phyloP scores from a whole-genome alignment of 768 basidiomycete species.

The Cystobasidium ongulense region DNA sequence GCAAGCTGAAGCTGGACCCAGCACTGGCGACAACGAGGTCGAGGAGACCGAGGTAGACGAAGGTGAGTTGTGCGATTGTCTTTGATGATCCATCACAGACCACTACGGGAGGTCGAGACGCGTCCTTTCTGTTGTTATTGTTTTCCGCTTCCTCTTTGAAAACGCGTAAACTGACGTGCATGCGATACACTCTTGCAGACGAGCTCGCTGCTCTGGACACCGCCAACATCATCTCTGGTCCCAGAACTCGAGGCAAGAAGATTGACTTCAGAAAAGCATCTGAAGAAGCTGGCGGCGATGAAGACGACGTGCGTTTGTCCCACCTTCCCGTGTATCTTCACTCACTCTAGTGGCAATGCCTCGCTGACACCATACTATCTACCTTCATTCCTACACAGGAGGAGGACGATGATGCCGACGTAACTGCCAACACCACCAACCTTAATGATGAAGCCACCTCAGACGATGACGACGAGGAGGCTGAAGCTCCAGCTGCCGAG shows the following conservation, averaged over 20 bases:
- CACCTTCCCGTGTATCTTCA: background rate
- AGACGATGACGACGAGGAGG: constrained; percentile 26
- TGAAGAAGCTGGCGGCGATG: constrained; percentile 24
- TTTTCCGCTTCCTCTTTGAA: background rate
- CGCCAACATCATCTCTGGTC: constrained; percentile 23
- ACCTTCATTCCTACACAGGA: background rate
- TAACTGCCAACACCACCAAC: constrained; percentile 23
- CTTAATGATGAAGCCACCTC: constrained; percentile 22
- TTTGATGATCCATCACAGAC: background rate
- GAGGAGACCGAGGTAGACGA: constrained; percentile 28
- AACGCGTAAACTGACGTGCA: constrained; percentile 17
- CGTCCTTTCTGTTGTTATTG: background rate
- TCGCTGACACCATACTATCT: too few species aligned
- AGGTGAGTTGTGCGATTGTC: background rate
- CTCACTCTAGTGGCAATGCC: background rate
- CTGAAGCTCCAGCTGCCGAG: background rate
- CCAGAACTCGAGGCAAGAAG: constrained; percentile 28
- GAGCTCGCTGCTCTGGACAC: constrained; percentile 22
- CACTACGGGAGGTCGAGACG: background rate
- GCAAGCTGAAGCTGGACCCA: constrained; percentile 23
- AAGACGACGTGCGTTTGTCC: background rate
- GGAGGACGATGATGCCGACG: constrained; percentile 31
- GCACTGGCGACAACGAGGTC: constrained; percentile 24
- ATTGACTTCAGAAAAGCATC: constrained; percentile 30
- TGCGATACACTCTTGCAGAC: constrained; percentile 2